Evolutionary conservation across 2,329 filamentous ascomycete species (phyloP), one percentile per base, ranked within the genome.

Genomic region (Diplodia corticola): DNA sequence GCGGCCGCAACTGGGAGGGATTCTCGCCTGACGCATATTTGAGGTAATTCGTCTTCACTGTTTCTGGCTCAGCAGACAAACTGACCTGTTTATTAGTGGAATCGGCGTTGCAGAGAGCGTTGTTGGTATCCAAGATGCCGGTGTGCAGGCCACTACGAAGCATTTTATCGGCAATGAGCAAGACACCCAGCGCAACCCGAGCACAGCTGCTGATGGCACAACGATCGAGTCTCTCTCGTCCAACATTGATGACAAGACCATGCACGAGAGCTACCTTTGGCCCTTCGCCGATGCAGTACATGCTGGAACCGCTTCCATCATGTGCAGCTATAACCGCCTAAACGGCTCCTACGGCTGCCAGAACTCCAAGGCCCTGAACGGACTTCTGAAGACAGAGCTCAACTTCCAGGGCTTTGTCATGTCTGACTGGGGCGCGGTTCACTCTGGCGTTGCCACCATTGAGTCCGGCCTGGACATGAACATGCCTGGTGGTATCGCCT

Each of bases 231-330:
- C 76, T 12, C 74, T 78, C 67, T 80, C 72, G 24, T 84, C 84
- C 51, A 89, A 89, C 71, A 81, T 91, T 22, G 89, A 91, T 68
- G 91, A 93, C 75, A 86, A 89, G 69, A 89, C 90, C 0, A 80
- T 92, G 74, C 90, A 92, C 71, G 91, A 93, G 75, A 77, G 91
- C 5, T 93, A 92, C 73, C 80, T 89, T 28, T 93, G 91, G 91
- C 91, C 91, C 0, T 93, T 93, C 72, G 88, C 85, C 26, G 89
- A 93, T 72, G 88, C 88, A 1, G 85, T 92, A 60, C 82, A 82
- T 64, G 89, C 89, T 10, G 89, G 89, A 9, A 66, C 88, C 89
- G 59, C 78, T 10, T 78, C 78, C 1, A 72, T 83, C 17, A 84
- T 84, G 82, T 83, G 81, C 73, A 76, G 69, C 2, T 82, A 81